phyloP scores from a whole-genome alignment of 169 alveolate genomes.

The Plasmodium relictum region DNA sequence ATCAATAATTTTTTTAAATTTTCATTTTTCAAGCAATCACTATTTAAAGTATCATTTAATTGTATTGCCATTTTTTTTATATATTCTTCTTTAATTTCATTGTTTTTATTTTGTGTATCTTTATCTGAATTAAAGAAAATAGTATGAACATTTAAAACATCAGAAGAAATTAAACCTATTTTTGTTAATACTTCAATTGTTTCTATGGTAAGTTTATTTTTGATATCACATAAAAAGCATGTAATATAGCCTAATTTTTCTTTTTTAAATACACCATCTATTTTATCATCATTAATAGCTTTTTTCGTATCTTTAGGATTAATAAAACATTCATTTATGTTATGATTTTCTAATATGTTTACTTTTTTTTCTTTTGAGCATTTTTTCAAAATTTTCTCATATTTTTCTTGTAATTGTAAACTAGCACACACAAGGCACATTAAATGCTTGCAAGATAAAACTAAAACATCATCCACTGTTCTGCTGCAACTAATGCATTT shows the following conservation, averaged over 20 bases:
- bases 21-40: conserved; percentile 36
- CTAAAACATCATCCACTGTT: conserved; percentile 58
- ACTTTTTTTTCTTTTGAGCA: background rate
- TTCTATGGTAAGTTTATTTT: conserved; percentile 58
- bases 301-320: conserved; percentile 18
- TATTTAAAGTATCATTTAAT: conserved; percentile 31
- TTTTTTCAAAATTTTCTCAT: conserved; percentile 17
- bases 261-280: conserved; percentile 29
- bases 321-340: conserved; percentile 46
- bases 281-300: background rate
- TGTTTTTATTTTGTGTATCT: background rate
- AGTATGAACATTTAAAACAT: conserved; percentile 54
- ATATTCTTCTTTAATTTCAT: conserved; percentile 1
- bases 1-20: conserved; percentile 18
- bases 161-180: conserved; percentile 54
- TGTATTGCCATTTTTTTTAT: conserved; percentile 2
- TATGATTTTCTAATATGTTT: conserved; percentile 29
- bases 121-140: conserved; percentile 14
- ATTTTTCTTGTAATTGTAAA: conserved; percentile 39
- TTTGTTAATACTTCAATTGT: conserved; percentile 54
- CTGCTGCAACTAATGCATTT: conserved; percentile 46
- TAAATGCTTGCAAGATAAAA: conserved; percentile 62
- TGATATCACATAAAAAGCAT: conserved; percentile 49
- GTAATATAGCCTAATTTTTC: conserved; percentile 59
- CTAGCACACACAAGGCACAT: conserved; percentile 61